These are phyloP conservation scores for Postia placenta DNA, from an alignment of 768 basidiomycete species.

Conservation along the genomic window DNA sequence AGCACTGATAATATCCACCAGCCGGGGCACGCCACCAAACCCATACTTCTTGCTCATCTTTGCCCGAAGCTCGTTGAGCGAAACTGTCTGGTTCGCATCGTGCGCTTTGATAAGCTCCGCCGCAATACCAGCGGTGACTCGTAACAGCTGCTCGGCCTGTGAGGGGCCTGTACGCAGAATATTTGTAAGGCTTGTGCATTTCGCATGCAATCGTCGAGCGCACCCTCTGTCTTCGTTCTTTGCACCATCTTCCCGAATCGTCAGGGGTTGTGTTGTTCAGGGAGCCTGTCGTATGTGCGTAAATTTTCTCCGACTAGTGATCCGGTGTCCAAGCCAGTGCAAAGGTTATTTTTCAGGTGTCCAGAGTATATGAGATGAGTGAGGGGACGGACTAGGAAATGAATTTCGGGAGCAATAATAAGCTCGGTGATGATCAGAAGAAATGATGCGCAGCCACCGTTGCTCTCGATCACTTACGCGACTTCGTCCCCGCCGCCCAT, in stretches of 20 bases:
- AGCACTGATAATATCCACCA: conserved; percentile 97
- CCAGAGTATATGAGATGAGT: no score
- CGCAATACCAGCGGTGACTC: conserved; percentile 92
- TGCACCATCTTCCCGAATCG: conserved; percentile 36
- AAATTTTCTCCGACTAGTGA: no score
- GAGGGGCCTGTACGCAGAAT: conserved; percentile 47
- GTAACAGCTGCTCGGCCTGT: conserved; percentile 84
- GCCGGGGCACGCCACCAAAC: conserved; percentile 80
- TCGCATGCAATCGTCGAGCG: no score
- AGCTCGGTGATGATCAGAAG: no score
- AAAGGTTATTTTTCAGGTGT: no score
- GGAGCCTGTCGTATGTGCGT: no score
- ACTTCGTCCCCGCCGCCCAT: conserved; percentile 32
- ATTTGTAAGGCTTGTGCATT: no score
- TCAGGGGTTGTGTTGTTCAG: no score
- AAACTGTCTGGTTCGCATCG: conserved; percentile 69
- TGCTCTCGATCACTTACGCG: background rate
- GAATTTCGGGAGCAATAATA: no score
- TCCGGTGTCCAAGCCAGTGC: no score
- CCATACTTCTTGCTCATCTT: conserved; percentile 88
- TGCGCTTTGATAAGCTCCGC: conserved; percentile 88
- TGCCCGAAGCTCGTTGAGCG: conserved; percentile 82
- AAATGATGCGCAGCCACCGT: conserved; percentile 1
- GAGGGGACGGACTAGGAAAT: no score
- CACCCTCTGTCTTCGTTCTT: conserved; percentile 35